Evolutionary conservation across 169 alveolate species (phyloP).

Genomic region (Cyclospora cayetanensis): DNA sequence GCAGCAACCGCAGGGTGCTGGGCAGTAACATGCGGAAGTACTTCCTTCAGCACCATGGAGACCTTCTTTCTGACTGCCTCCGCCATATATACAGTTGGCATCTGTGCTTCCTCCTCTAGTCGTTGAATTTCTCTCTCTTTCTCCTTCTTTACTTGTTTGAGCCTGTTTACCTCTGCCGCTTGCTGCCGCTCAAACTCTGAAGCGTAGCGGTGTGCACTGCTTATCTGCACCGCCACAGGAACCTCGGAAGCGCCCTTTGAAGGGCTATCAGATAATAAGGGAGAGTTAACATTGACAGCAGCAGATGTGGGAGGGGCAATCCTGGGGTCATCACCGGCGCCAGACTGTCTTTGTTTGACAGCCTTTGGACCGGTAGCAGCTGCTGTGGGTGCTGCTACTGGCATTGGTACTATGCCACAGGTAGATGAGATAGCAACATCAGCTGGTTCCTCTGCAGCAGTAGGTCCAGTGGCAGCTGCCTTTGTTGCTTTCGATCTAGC

Average conservation of each 20-base stretch:
- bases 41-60: not conserved
- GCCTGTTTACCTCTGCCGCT: conserved; percentile 11
- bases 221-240: not conserved
- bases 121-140: conserved; percentile 1
- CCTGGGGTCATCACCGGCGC: not conserved
- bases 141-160: not conserved
- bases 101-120: conserved; percentile 14
- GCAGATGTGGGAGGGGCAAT: not conserved
- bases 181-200: conserved; percentile 63
- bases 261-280: not conserved
- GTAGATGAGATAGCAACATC: not conserved
- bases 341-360: not conserved
- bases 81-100: conserved; percentile 63
- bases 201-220: conserved; percentile 48
- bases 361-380: too few species aligned
- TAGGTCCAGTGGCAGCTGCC: not conserved
- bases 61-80: conserved; percentile 11
- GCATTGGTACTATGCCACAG: not conserved
- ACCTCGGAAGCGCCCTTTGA: not conserved
- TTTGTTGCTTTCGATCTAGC: conserved; percentile 30
- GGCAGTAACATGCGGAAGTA: conserved; percentile 34
- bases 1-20: not conserved
- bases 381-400: conserved; percentile 3
- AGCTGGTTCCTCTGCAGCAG: conserved; percentile 19
- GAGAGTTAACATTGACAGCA: not conserved